Evolutionary conservation across 306 rosid genomes (phyloP), one percentile per base, ranked within the genome.

Genomic region (Abrus precatorius): DNA sequence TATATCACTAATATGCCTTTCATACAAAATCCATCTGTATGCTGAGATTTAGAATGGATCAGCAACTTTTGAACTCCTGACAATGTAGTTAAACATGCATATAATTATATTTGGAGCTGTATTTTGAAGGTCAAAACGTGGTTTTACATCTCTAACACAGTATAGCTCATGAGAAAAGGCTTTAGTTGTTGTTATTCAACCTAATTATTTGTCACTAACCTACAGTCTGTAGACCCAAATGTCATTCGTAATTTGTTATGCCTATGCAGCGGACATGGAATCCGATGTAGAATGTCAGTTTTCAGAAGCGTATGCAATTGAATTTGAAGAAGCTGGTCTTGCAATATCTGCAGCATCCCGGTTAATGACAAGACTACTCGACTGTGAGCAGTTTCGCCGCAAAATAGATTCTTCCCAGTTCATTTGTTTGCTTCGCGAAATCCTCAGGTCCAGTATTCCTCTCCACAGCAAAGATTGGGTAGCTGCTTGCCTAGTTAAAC

Each of bases 291-390:
- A 89, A 63, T 86, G 72, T 87, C 87, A 77, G 71, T 86, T 83
- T 76, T 91, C 91, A 33, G 92, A 79, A 61, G 87, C 85, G 75
- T 84, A 90, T 71, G 85, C 83, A 63, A 71, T 94, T 27, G 91
- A 91, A 90, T 60, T 92, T 10, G 97, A 92, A 87, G 97, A 94
- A 90, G 97, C 95, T 7, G 91, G 98, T 49, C 92, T 87, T 65
- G 98, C 92, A 49, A 89, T 95, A 77, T 92, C 98, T 32, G 94
- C 97, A 40, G 95, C 92, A 65, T 87, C 97, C 79, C 89, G 91
- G n/a, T 80, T 92, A 41, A 57, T 95, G 62, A 88, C 94, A 30
- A 91, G 85, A 80, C 87, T 95, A 56, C 91, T 95, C 0, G 92
- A 90, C 60, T 85, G 74, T 57, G 73, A 83, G 82, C 70, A 77